Percentiles rank a stretch among this genome's conserved stretches.
phyloP scores from a whole-genome alignment of 306 rosid genomes.

The Quercus wislizeni region DNA sequence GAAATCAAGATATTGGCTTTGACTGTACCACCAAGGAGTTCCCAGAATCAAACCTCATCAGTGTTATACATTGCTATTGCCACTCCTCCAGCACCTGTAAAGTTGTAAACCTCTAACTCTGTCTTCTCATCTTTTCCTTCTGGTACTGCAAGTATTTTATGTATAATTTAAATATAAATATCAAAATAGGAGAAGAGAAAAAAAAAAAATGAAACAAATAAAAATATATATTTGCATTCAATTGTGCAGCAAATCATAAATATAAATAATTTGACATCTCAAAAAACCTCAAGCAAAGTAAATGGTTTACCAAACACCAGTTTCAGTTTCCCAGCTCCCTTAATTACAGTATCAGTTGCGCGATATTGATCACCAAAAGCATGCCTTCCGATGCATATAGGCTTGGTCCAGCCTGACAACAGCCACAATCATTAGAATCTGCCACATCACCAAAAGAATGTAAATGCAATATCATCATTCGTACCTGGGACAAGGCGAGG shows the following conservation, averaged over 20 bases:
- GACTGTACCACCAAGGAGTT: constrained; percentile 19
- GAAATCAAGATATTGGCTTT: constrained; percentile 12
- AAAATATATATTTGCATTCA: background rate
- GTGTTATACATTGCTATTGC: constrained; percentile 91
- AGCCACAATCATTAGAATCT: background rate
- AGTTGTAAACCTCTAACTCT: constrained; percentile 80
- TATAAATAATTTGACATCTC: background rate
- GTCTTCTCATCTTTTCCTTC: constrained; percentile 74
- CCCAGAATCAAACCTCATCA: constrained; percentile 72
- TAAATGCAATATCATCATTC: constrained; percentile 8
- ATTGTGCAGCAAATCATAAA: background rate
- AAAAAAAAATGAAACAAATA: background rate
- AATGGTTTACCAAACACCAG: constrained; percentile 75
- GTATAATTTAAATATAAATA: constrained; percentile 8
- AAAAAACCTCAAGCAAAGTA: constrained; percentile 8
- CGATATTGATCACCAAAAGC: constrained; percentile 97
- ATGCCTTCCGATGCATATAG: constrained; percentile 97
- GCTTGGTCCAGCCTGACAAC: constrained; percentile 83
- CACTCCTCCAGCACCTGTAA: constrained; percentile 92
- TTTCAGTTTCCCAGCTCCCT: constrained; percentile 89
- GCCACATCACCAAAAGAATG: constrained; percentile 9
- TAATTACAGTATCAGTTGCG: constrained; percentile 88
- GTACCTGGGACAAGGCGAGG: constrained; percentile 98
- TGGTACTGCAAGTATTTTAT: constrained; percentile 50
- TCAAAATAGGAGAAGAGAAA: constrained; percentile 1